These are phyloP conservation scores for Penicillium maclennaniae DNA, from an alignment of 495 filamentous ascomycete genomes.

Conservation along the genomic window DNA sequence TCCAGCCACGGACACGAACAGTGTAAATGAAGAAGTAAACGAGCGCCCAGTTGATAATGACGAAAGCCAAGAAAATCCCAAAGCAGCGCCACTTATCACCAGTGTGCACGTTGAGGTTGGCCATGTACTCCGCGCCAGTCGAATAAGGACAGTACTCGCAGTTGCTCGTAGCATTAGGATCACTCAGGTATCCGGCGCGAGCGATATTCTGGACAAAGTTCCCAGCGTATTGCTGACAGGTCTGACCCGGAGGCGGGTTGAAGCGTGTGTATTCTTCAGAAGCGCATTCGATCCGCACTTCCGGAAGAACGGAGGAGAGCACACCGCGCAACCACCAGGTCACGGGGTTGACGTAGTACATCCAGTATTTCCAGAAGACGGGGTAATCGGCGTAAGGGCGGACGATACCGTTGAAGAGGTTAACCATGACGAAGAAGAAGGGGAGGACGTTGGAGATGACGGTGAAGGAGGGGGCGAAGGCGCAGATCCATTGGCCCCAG, in stretches of 20 bases:
- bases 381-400: constrained; percentile 66
- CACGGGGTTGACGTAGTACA: constrained; percentile 68
- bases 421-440: constrained; percentile 72
- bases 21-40: constrained; percentile 87
- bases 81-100: constrained; percentile 70
- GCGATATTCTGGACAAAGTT: constrained; percentile 47
- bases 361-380: constrained; percentile 77
- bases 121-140: constrained; percentile 63
- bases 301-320: constrained; percentile 56
- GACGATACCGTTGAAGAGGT: constrained; percentile 73
- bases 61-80: constrained; percentile 75
- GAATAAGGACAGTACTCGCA: constrained; percentile 77
- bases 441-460: constrained; percentile 66
- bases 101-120: constrained; percentile 60
- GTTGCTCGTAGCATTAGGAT: constrained; percentile 49
- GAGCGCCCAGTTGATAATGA: constrained; percentile 70
- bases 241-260: constrained; percentile 57
- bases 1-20: constrained; percentile 68
- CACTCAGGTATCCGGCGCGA: constrained; percentile 54
- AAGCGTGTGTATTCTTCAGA: constrained; percentile 61
- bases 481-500: constrained; percentile 84
- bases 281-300: constrained; percentile 54
- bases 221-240: constrained; percentile 58
- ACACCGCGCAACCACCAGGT: constrained; percentile 75
- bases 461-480: constrained; percentile 75